Base-by-base conservation (phyloP, 2,329 filamentous ascomycete species). In the Geosmithia putterillii region DNA sequence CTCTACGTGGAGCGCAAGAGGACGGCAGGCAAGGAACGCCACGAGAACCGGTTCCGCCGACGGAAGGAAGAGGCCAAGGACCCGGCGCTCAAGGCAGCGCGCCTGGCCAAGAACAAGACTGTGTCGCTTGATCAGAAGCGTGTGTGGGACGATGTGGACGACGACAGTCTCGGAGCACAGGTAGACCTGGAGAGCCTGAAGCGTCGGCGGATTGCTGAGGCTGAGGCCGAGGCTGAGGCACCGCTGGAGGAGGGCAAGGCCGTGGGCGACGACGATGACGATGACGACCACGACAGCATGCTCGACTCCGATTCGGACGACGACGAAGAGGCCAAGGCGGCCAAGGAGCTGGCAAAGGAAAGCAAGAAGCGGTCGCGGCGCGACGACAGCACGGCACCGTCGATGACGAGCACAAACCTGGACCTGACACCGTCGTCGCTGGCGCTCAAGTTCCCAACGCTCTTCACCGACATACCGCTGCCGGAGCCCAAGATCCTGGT, bases 31-130 rank as follows among this genome's bases (percentile, higher is more conserved):
- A 81, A 80, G 57, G 69, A 79, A 40, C 85, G 83, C 54, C 80
- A 86, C 54, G 84, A 88, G 54, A 74, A 81, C 54, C 79, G 89
- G 48, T 83, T 88, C 58, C 76, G 76, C 41, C 74, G 86, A 47
- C 88, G 86, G 65, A 86, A 83, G 64, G 85, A 89, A 56, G 92
- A 98, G 63, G 76, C 82, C 50, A 85, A 83, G 60, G 79, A 95
- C 55, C 89, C 90, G 2, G 74, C 78, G 46, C 64, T 95, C 46
- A 79, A 79, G 51, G 78, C 77, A 47, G 76, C 83, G 50, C 77
- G 92, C 53, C 69, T 90, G 47, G 79, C 79, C 47, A 78, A 75
- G 51, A 95, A 95, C 65, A 74, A 88, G 38, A 84, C 92, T 0
- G 62, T 77, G 44, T 94, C 87, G 1, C 73, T 95, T 45, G 89